phyloP scores from a whole-genome alignment of 495 filamentous ascomycete genomes.

The Daldinia concentrica region DNA sequence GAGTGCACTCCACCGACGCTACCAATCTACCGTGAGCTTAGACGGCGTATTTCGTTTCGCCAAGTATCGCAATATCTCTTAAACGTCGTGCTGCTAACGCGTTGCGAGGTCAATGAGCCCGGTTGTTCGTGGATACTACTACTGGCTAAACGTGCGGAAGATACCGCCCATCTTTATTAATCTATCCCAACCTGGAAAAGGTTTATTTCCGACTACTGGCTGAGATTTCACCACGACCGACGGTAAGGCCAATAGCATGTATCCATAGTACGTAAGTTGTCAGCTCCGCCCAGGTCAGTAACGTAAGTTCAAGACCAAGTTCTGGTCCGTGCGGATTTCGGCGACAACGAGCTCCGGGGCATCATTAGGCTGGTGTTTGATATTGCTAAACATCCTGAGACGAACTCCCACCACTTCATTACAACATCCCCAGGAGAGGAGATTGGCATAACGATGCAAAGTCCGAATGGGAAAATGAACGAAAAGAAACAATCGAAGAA shows the following conservation, averaged over 20 bases:
- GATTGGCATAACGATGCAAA: conserved; percentile 48
- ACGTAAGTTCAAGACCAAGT: background rate
- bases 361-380: conserved; percentile 6
- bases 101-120: background rate
- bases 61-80: background rate
- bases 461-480: conserved; percentile 42
- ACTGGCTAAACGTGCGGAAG: conserved; percentile 1
- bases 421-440: conserved; percentile 56
- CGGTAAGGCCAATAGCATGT: conserved; percentile 2
- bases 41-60: background rate
- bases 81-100: background rate
- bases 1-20: conserved; percentile 10
- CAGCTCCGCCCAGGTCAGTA: background rate
- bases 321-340: background rate
- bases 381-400: conserved; percentile 7
- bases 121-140: background rate
- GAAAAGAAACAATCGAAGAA: conserved; percentile 37
- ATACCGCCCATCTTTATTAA: background rate
- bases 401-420: conserved; percentile 46
- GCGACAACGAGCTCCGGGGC: background rate
- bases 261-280: background rate
- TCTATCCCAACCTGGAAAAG: conserved; percentile 1
- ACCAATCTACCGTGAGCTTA: background rate
- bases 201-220: background rate
- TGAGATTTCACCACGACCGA: background rate